phyloP scores from a whole-genome alignment of 2,329 filamentous ascomycete species.

The Alternaria sp. region DNA sequence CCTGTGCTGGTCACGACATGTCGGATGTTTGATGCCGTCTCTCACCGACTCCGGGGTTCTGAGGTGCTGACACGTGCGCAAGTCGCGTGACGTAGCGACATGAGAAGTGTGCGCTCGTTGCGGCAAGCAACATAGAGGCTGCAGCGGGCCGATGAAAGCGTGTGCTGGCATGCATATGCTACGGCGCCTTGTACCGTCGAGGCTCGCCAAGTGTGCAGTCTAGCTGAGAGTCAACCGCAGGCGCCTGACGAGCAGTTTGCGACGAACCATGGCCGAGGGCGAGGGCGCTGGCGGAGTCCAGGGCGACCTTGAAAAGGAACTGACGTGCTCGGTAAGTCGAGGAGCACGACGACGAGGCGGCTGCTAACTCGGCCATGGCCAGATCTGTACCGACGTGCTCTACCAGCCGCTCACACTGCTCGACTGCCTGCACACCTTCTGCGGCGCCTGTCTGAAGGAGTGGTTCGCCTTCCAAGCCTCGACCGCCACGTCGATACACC shows the following conservation, averaged over 20 bases:
- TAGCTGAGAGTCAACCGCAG: conserved; percentile 13
- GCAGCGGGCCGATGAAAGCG: not conserved
- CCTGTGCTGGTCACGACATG: not conserved
- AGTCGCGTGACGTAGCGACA: conserved; percentile 22
- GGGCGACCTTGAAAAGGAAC: conserved; percentile 85
- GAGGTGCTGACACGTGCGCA: not conserved
- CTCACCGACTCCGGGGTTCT: not conserved
- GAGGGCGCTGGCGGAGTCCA: conserved; percentile 52
- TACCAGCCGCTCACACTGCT: conserved; percentile 90
- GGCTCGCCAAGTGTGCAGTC: conserved; percentile 21
- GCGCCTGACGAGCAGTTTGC: conserved; percentile 7
- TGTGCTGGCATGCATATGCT: conserved; percentile 21
- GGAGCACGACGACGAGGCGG: conserved; percentile 18
- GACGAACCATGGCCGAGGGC: conserved; percentile 41
- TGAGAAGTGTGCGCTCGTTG: not conserved
- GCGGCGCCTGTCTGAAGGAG: conserved; percentile 91
- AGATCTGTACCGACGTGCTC: conserved; percentile 97
- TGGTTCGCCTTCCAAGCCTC: conserved; percentile 88
- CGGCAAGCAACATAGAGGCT: not conserved
- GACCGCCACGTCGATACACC: conserved; percentile 59
- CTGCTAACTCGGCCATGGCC: conserved; percentile 28
- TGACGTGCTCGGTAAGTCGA: conserved; percentile 86
- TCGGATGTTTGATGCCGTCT: not conserved
- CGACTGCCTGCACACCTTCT: conserved; percentile 95
- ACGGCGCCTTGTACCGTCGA: conserved; percentile 9